Percentiles rank a stretch among this genome's conserved stretches.
Evolutionary conservation across 1,139 yeast genomes (phyloP).

Genomic region (Pichia sp.): DNA sequence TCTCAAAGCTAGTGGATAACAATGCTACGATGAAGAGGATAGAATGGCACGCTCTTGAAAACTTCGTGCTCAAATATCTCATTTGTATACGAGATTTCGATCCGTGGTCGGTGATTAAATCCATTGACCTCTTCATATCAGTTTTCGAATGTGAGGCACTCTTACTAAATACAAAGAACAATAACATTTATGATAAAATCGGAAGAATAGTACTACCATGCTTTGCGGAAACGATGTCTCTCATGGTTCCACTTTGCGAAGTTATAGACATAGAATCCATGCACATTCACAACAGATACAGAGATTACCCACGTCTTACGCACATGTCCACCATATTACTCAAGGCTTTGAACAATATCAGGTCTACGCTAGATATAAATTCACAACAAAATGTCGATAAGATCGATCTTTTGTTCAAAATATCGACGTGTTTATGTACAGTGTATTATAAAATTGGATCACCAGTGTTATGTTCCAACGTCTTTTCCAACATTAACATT

Average conservation of each 20-base stretch:
- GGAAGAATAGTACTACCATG: slow-evolving; percentile 31
- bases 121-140: slow-evolving; percentile 53
- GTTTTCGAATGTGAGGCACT: slow-evolving; percentile 48
- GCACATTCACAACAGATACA: slow-evolving; percentile 30
- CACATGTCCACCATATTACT: slow-evolving; percentile 52
- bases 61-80: slow-evolving; percentile 44
- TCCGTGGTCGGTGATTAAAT: slow-evolving; percentile 48
- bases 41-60: slow-evolving; percentile 49
- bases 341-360: slow-evolving; percentile 54
- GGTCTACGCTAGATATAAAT: slow-evolving; percentile 49
- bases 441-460: slow-evolving; percentile 56
- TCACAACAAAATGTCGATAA: slow-evolving; percentile 32
- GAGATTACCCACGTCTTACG: slow-evolving; percentile 41
- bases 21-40: slow-evolving; percentile 31
- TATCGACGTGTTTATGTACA: slow-evolving; percentile 54
- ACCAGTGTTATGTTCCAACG: slow-evolving; percentile 66
- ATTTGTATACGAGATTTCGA: slow-evolving; percentile 46
- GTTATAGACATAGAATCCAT: slow-evolving; percentile 43
- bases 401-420: slow-evolving; percentile 44
- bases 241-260: slow-evolving; percentile 43
- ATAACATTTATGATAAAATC: slow-evolving; percentile 23
- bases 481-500: slow-evolving; percentile 66
- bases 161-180: slow-evolving; percentile 55
- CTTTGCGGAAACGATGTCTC: slow-evolving; percentile 35
- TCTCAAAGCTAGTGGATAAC: slow-evolving; percentile 28